Evolutionary conservation across 345 rosid genomes (phyloP), one percentile per base, ranked within the genome.

Genomic region (Bruguiera sexangula): DNA sequence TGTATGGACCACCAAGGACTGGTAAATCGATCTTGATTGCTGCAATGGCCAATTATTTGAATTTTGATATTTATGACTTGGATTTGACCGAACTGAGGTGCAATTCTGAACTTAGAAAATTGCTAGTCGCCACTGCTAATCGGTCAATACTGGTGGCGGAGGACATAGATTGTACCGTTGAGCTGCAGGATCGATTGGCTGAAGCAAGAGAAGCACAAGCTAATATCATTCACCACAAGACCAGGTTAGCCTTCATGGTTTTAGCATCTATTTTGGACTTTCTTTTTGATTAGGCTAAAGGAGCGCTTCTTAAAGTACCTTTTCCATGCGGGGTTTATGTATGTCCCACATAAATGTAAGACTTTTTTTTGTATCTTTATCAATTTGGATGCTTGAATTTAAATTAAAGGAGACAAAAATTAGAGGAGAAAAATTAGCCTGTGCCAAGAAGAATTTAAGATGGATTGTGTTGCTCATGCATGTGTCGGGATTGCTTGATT

Each of bases 21-120:
- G 91, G 95, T 21, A 88, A 91, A 65, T 85, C 97, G 10, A 88
- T 92, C 78, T 74, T 24, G 74, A 79, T 91, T 8, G 97, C 92
- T 8, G 92, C 94, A 27, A 88, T 91, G 88, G 94, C 94, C 1
- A 88, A 91, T 74, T 77, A 84, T 75, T 75, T 88, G 71, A 87
- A 91, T 29, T 90, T 88, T 53, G 90, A 88, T 83, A 69, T 91
- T 0, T 88, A 87, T 72, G 94, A 88, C 74, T 52, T 91, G 56
- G 92, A 87, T 63, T 53, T 87, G 67, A 79, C 81, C 0, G 87
- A 77, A 43, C 50, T 91, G 26, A 71, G 32, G 30, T 24, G 65
- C 58, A 86, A 91, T 11, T 79, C 86, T 0, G 84, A 80, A 8
- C 87, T 89, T 2, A 78, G 85, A 34, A 68, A 79, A 68, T 67